Evolutionary conservation across 1,284 basidiomycete genomes (phyloP), one percentile per base, ranked within the genome.

Genomic region (Tilletia indica): DNA sequence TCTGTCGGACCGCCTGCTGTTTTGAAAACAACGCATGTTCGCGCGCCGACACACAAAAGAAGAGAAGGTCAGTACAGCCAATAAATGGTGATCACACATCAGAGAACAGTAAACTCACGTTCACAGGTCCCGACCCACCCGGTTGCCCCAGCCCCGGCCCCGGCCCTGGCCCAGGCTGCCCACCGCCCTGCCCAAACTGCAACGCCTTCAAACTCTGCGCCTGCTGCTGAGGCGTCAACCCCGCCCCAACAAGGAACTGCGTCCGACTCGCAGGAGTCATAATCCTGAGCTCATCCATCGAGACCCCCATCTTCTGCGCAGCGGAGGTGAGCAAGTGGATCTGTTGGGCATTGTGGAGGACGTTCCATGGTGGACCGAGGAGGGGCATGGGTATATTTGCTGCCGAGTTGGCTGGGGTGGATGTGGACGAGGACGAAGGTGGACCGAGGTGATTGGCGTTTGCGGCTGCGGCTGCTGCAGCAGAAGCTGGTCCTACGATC

Each of bases 241-340:
- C 14, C 42, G 42, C 25, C 25, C 25, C 42, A 45, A 38, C 31
- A 5, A 64, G 61, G 38, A 64, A 64, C 31, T 39, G 61, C 14
- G 61, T 75, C 6, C 80, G 74, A 14, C 76, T 72, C 0, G 78
- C 74, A 1, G 81, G 80, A 4, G 77, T 72, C 68, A 82, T 76
- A 51, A 77, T 82, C 73, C 80, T 81, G 69, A 83, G 72, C 54
- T 82, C 80, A n/a, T 83, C 78, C 31, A 82, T 69, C 0, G 80
- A 74, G 25, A 83, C 79, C 38, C 79, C 80, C 38, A 80, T 77
- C 36, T 76, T 75, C 68, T 77, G 71, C 12, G 82, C 82, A 3
- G 81, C 82, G 0, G 74, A 71, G 56, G 81, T 72, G 58, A 83
- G 76, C 12, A 68, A 69, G n/a, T 68, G 70, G 31, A 21, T 14